Base-by-base conservation (phyloP, 306 rosid species). In the Casuarina glauca region DNA sequence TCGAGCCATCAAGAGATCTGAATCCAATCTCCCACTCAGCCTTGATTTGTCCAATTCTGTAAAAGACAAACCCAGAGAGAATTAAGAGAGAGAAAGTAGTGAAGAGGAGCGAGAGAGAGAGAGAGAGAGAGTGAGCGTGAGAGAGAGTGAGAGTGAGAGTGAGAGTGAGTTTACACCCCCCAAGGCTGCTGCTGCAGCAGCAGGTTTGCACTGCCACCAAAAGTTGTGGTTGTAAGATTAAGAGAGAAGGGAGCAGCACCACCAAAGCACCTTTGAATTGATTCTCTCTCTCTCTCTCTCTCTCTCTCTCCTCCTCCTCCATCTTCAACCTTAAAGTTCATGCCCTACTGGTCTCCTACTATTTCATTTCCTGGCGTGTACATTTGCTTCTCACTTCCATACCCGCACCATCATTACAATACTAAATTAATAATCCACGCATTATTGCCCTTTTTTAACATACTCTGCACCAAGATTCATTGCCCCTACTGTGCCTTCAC, bases 21-120 rank as follows among this genome's bases (percentile, higher is more conserved):
- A 83, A 79, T 51, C 67, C 9, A 45, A 44, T 13, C 70, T 76
- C 84, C 72, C 63, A 76, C 67, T 74, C 7, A 39, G 36, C 74
- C 85, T 58, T 39, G 57, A 68, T 44, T 80, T 80, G 87, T 73
- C 80, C 78, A 75, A 19, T 73, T 80, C 74, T 38, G 79, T 73
- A 73, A 67, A 66, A 57, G 70, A 64, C 70, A 79, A 73, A 72
- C 55, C 64, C 35, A 11, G 5, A 50, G 50, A 81, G 2, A 4
- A 36, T 5, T 43, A 9, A 16, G 53, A 9, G 11, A 46, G 53
- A 45, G 39, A 64, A 57, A 36, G 38, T 5, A 16, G 8, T 5
- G 4, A 58, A 1, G 7, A 49, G 57, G 45, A 68, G 39, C 67
- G 38, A 32, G 13, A 69, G n/a, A 49, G 2, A 6, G 12, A 6